phyloP scores from a whole-genome alignment of 345 rosid species.

The Diplotaxis tenuifolia region DNA sequence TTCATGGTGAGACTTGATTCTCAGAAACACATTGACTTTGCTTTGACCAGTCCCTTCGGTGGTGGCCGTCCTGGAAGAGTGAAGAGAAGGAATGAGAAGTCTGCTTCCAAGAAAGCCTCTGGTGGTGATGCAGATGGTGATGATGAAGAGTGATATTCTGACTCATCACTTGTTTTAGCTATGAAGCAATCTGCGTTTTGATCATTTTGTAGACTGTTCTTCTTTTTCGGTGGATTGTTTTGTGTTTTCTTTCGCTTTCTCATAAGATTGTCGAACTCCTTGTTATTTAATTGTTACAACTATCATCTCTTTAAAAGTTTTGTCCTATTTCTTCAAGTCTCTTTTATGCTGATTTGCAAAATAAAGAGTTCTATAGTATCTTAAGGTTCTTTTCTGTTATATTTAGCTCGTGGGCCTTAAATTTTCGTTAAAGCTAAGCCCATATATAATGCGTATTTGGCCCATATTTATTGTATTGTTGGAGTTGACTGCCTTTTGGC shows the following conservation, averaged over 20 bases:
- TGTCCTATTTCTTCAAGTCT: background rate
- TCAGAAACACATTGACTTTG: slow-evolving; percentile 69
- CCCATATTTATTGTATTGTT: background rate
- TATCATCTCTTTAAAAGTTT: background rate
- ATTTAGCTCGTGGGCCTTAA: background rate
- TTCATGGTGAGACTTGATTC: slow-evolving; percentile 75
- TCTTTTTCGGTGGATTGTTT: slow-evolving; percentile 6
- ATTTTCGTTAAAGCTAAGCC: no score
- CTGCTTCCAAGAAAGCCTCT: slow-evolving; percentile 66
- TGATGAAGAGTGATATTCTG: slow-evolving; percentile 44
- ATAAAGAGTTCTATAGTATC: background rate
- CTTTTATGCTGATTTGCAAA: background rate
- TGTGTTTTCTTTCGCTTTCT: background rate
- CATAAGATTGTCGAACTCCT: background rate
- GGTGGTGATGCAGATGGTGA: slow-evolving; percentile 75
- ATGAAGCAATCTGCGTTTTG: slow-evolving; percentile 18
- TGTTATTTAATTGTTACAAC: background rate
- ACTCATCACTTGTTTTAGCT: background rate
- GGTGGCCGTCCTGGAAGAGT: slow-evolving; percentile 74
- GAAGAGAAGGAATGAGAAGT: slow-evolving; percentile 63
- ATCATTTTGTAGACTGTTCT: slow-evolving; percentile 19
- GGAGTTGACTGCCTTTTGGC: background rate
- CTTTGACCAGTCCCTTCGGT: slow-evolving; percentile 63
- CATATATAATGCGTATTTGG: background rate
- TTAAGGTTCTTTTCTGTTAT: background rate